Percentiles rank a stretch among this genome's conserved stretches.
These are phyloP conservation scores for Starmerella riodocensis DNA, from an alignment of 805 yeast species.

Conservation along the genomic window DNA sequence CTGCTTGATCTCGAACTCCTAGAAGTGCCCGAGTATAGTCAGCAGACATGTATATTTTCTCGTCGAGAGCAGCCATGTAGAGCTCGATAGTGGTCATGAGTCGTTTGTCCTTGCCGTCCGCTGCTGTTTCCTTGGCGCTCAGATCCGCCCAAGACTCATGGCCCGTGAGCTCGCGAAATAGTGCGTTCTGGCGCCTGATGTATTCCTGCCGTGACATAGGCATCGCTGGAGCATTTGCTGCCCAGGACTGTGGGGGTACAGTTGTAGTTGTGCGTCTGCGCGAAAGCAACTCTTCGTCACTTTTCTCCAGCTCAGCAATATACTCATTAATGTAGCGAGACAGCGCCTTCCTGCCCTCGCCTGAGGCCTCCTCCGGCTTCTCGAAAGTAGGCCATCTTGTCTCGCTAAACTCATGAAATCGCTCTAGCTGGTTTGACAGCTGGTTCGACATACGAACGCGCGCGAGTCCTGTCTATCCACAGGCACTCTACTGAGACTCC, in stretches of 20 bases:
- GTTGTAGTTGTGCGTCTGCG: background rate
- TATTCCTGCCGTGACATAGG: conserved; percentile 20
- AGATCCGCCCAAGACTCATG: conserved; percentile 9
- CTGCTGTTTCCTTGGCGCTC: conserved; percentile 4
- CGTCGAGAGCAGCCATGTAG: conserved; percentile 24
- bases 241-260: conserved; percentile 12
- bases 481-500: no score
- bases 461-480: background rate
- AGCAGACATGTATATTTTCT: conserved; percentile 21
- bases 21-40: conserved; percentile 16
- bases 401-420: conserved; percentile 15
- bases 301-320: conserved; percentile 9
- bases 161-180: conserved; percentile 22
- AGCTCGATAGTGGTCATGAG: conserved; percentile 20
- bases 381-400: conserved; percentile 16
- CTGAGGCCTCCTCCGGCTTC: conserved; percentile 4
- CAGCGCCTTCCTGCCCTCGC: conserved; percentile 15
- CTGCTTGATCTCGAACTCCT: conserved; percentile 14
- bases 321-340: conserved; percentile 14
- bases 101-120: conserved; percentile 8
- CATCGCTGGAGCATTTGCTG: conserved; percentile 6
- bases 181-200: conserved; percentile 20
- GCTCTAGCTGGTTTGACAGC: conserved; percentile 15
- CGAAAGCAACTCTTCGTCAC: conserved; percentile 4
- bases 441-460: background rate